A percentile compares a stretch with the other conserved stretches of the same genome.
These are phyloP conservation scores for Chytridium lagenaria DNA, from an alignment of 371 early-diverging fungal species.

Conservation along the genomic window DNA sequence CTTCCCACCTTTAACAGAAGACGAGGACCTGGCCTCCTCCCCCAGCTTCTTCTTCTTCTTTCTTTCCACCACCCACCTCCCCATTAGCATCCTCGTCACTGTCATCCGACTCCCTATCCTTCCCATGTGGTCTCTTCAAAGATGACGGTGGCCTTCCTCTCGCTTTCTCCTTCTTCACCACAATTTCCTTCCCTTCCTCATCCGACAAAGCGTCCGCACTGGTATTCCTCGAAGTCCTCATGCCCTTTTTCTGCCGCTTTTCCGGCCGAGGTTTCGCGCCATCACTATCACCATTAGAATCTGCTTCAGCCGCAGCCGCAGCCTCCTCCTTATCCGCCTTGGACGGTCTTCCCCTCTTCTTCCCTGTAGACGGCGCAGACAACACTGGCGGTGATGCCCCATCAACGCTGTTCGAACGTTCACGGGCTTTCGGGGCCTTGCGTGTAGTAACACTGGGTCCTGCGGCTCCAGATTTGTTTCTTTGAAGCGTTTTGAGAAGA, in stretches of 20 bases:
- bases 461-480: neutral
- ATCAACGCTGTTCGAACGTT: neutral
- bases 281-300: constrained; percentile 2
- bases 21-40: too few relatives aligned
- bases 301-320: neutral
- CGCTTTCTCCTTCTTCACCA: constrained; percentile 4
- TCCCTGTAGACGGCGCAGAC: neutral
- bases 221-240: neutral
- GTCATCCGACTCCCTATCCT: neutral
- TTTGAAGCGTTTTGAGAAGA: constrained; percentile 37
- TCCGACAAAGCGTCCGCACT: too few relatives aligned
- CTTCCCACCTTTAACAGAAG: too few relatives aligned
- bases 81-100: neutral
- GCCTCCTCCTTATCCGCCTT: neutral
- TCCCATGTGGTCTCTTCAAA: neutral
- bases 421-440: constrained; percentile 3
- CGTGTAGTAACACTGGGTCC: too few relatives aligned
- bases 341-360: neutral
- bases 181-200: constrained; percentile 18
- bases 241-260: constrained; percentile 14
- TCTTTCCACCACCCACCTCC: neutral
- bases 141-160: neutral
- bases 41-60: neutral
- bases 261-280: neutral
- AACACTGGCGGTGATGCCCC: constrained; percentile 17